phyloP scores from a whole-genome alignment of 106 monocot genomes.

The Vanilla planifolia region DNA sequence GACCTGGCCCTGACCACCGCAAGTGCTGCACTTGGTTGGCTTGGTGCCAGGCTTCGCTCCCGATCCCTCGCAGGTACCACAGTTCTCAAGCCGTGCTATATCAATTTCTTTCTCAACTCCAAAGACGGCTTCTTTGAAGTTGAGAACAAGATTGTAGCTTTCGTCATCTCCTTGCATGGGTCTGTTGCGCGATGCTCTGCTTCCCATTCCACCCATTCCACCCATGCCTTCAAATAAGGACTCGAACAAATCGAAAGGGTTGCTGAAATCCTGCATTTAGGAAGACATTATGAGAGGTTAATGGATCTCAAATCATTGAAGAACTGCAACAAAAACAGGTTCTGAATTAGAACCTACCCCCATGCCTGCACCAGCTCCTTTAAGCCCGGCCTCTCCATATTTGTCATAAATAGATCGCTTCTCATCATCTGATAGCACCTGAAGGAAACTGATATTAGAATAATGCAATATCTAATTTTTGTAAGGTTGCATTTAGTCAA shows the following conservation, averaged over 20 bases:
- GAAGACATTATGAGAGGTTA: background rate
- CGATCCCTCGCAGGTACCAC: conserved; percentile 73
- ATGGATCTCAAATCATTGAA: background rate
- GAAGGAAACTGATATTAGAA: conserved; percentile 1
- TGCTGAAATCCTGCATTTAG: conserved; percentile 70
- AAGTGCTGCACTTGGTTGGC: conserved; percentile 76
- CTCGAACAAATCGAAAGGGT: conserved; percentile 90
- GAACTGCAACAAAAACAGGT: background rate
- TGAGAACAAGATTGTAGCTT: conserved; percentile 69
- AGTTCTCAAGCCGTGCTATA: conserved; percentile 66
- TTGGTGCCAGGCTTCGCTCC: conserved; percentile 90
- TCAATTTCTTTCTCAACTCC: conserved; percentile 95
- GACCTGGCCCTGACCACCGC: conserved; percentile 92
- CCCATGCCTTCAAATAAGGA: conserved; percentile 89
- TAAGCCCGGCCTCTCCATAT: conserved; percentile 96
- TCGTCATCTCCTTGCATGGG: conserved; percentile 93
- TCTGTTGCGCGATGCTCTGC: conserved; percentile 60
- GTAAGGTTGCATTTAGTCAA: background rate
- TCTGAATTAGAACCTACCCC: conserved; percentile 51
- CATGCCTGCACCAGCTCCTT: conserved; percentile 86
- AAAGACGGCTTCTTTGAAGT: conserved; percentile 94
- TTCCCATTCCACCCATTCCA: conserved; percentile 57
- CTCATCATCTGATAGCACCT: conserved; percentile 97
- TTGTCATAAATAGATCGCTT: conserved; percentile 82
- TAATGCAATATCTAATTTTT: background rate